A percentile compares a stretch with the other conserved stretches of the same genome.
phyloP scores from a whole-genome alignment of 129 eudicot genomes.

The sunflower (Helianthus annuus) region DNA sequence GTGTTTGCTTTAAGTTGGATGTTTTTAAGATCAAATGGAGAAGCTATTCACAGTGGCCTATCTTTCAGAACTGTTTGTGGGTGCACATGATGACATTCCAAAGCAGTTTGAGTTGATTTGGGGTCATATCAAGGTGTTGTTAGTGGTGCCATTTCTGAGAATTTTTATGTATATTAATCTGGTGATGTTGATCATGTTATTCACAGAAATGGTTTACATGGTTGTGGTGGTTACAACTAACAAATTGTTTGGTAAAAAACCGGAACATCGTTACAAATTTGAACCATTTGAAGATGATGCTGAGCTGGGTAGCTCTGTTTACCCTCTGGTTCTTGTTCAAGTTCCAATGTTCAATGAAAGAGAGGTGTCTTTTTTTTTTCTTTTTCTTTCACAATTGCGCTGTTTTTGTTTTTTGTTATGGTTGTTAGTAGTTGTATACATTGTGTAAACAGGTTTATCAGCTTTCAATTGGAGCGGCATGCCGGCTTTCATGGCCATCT shows the following conservation, averaged over 20 bases:
- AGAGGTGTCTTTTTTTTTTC: constrained; percentile 16
- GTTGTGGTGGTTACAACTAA: not conserved
- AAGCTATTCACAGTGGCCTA: not conserved
- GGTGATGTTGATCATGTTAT: not conserved
- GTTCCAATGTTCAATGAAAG: constrained; percentile 19
- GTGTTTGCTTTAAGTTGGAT: not conserved
- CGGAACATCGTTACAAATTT: constrained; percentile 8
- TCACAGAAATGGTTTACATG: constrained; percentile 7
- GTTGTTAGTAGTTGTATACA: not conserved
- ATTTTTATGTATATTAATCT: not conserved
- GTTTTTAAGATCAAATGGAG: not conserved
- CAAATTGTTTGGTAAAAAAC: constrained; percentile 2
- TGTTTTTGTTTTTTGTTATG: not conserved
- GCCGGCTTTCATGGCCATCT: constrained; percentile 59
- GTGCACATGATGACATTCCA: constrained; percentile 20
- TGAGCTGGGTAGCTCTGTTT: constrained; percentile 26
- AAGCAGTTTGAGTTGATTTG: not conserved
- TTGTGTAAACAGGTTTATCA: constrained; percentile 47
- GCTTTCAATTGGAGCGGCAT: constrained; percentile 63
- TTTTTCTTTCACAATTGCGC: not conserved
- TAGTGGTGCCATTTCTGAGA: constrained; percentile 3
- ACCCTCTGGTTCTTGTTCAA: constrained; percentile 32
- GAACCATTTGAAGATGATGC: constrained; percentile 28
- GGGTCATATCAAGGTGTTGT: not conserved
- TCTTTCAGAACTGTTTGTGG: constrained; percentile 25